Conservation (phyloP, 2,329 filamentous ascomycete species). For the Atkinsonella hypoxylon region DNA sequence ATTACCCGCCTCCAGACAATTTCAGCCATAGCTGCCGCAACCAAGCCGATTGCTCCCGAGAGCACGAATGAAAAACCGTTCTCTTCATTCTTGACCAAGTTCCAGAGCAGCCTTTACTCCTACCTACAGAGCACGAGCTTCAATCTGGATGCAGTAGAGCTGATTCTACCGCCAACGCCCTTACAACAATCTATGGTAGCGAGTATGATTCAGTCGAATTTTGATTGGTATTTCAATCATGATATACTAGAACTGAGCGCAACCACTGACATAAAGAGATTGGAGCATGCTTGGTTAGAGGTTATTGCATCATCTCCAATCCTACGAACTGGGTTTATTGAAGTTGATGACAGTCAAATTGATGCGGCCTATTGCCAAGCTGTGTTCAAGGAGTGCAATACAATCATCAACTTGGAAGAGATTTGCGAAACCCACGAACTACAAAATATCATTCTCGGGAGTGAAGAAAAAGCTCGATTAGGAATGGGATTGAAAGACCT, state of each 20-base stretch:
- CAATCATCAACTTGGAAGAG: conserved; percentile 12
- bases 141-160: conserved; percentile 33
- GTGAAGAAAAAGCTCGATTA: conserved; percentile 24
- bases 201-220: conserved; percentile 67
- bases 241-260: conserved; percentile 54
- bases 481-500: conserved; percentile 26
- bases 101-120: conserved; percentile 19
- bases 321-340: conserved; percentile 60
- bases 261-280: conserved; percentile 38
- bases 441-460: conserved; percentile 21
- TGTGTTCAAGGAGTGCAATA: conserved; percentile 19
- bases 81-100: background rate
- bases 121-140: conserved; percentile 24
- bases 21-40: conserved; percentile 18
- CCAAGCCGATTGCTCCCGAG: conserved; percentile 29
- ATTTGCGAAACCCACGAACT: conserved; percentile 23
- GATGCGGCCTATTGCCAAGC: conserved; percentile 38
- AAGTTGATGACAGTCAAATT: conserved; percentile 49
- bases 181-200: conserved; percentile 80
- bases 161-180: conserved; percentile 63
- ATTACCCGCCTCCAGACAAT: conserved; percentile 66
- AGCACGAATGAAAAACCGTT: no score
- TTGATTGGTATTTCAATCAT: conserved; percentile 73
- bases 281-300: conserved; percentile 49
- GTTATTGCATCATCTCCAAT: conserved; percentile 55